These are phyloP conservation scores for Tephrocybe sp. DNA, from an alignment of 768 basidiomycete species.

Conservation along the genomic window DNA sequence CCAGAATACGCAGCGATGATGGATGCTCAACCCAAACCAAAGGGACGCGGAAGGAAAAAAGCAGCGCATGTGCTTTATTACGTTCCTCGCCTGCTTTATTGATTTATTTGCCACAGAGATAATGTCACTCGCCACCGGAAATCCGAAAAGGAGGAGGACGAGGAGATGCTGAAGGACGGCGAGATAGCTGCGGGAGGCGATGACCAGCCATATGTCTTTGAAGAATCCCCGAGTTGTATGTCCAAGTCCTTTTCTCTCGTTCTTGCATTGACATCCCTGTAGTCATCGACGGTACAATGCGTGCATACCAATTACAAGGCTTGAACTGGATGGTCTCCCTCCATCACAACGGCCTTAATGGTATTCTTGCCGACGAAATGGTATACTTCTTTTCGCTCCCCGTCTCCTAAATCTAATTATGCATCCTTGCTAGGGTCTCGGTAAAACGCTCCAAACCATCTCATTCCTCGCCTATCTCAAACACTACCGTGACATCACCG, in stretches of 20 bases:
- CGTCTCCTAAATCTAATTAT: neutral
- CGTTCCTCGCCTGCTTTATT: neutral
- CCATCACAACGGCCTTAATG: constrained; percentile 94
- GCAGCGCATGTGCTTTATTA: constrained; percentile 47
- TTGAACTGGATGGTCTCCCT: constrained; percentile 97
- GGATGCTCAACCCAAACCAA: constrained; percentile 82
- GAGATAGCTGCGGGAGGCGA: constrained; percentile 77
- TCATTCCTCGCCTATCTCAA: constrained; percentile 95
- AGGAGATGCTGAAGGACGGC: constrained; percentile 87
- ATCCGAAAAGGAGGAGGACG: constrained; percentile 98
- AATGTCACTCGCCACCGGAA: constrained; percentile 83
- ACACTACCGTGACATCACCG: constrained; percentile 68
- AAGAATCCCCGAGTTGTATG: constrained; percentile 88
- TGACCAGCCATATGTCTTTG: constrained; percentile 92
- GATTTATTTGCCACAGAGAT: constrained; percentile 44
- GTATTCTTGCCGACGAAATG: constrained; percentile 98
- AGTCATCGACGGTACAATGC: constrained; percentile 91
- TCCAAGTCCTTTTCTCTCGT: constrained; percentile 18
- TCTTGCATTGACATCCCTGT: constrained; percentile 4
- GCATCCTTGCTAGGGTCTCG: constrained; percentile 65
- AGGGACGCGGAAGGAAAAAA: constrained; percentile 85
- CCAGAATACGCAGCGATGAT: constrained; percentile 90
- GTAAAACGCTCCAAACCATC: constrained; percentile 98
- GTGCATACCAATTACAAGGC: constrained; percentile 93
- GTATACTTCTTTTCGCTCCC: constrained; percentile 26